phyloP scores from a whole-genome alignment of 257 asterid species.

The Rehmannia glutinosa region DNA sequence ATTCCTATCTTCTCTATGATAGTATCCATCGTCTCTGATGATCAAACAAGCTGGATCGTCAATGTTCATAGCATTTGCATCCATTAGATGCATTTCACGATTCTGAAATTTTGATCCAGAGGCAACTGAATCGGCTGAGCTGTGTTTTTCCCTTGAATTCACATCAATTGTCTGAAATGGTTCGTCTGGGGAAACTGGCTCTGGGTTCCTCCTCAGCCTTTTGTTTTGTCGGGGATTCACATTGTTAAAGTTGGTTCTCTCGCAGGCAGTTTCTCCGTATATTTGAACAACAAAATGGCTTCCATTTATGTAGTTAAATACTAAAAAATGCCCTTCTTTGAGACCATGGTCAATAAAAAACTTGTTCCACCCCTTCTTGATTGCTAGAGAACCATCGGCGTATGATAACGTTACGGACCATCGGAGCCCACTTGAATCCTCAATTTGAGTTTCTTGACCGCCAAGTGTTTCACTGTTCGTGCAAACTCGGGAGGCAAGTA shows the following conservation, averaged over 20 bases:
- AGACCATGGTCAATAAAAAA: slow-evolving; percentile 42
- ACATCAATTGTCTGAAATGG: not conserved
- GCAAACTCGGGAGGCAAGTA: slow-evolving; percentile 57
- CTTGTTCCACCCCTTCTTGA: slow-evolving; percentile 54
- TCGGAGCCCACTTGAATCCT: slow-evolving; percentile 41
- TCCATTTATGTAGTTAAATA: slow-evolving; percentile 28
- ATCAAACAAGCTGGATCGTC: slow-evolving; percentile 34
- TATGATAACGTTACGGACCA: slow-evolving; percentile 41
- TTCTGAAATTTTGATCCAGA: slow-evolving; percentile 17
- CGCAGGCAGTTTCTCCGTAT: slow-evolving; percentile 38
- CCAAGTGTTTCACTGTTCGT: slow-evolving; percentile 24
- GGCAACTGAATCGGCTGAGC: slow-evolving; percentile 17
- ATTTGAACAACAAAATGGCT: slow-evolving; percentile 47
- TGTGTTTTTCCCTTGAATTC: slow-evolving; percentile 6
- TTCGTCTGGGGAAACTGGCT: slow-evolving; percentile 8
- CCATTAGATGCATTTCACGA: not conserved
- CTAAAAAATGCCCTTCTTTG: slow-evolving; percentile 35
- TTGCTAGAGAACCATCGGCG: slow-evolving; percentile 31
- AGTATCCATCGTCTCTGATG: slow-evolving; percentile 16
- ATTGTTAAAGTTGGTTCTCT: slow-evolving; percentile 19
- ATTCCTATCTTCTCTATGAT: slow-evolving; percentile 25
- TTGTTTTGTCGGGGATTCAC: not conserved
- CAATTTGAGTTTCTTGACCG: slow-evolving; percentile 35
- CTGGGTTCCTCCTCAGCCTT: slow-evolving; percentile 7
- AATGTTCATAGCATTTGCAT: not conserved